Evolutionary conservation across 164 flowering plant genomes (phyloP).

Genomic region (Annona cherimola): DNA sequence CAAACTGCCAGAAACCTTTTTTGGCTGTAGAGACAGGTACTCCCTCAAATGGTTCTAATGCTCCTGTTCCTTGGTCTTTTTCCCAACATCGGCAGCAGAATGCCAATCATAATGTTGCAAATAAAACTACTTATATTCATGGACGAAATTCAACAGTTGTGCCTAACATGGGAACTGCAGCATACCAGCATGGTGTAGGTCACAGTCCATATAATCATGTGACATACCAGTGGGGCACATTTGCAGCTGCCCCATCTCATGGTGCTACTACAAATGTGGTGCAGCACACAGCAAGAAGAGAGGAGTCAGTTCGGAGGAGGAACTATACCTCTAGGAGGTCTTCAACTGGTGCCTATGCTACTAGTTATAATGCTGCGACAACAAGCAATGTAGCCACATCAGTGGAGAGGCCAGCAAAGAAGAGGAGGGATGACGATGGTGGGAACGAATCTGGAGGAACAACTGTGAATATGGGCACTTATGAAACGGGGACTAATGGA

Average conservation of each 20-base stretch:
- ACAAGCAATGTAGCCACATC: slow-evolving; percentile 1
- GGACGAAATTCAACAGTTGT: slow-evolving; percentile 24
- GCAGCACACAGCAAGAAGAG: slow-evolving; percentile 58
- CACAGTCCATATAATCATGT: slow-evolving; percentile 27
- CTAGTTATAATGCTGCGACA: slow-evolving; percentile 13
- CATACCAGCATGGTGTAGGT: slow-evolving; percentile 11
- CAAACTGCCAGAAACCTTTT: slow-evolving; percentile 68
- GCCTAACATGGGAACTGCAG: slow-evolving; percentile 20
- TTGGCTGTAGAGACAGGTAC: slow-evolving; percentile 54
- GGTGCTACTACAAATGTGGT: slow-evolving; percentile 49
- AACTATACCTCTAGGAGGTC: slow-evolving; percentile 32
- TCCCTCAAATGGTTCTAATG: slow-evolving; percentile 26
- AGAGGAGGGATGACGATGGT: slow-evolving; percentile 34
- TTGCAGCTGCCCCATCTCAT: slow-evolving; percentile 31
- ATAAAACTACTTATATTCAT: slow-evolving; percentile 19
- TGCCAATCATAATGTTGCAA: slow-evolving; percentile 22
- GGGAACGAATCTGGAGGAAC: slow-evolving; percentile 11
- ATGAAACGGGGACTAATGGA: slow-evolving; percentile 23
- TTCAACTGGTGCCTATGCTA: slow-evolving; percentile 15
- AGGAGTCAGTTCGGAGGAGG: slow-evolving; percentile 46
- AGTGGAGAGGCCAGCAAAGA: slow-evolving; percentile 32
- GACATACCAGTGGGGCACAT: slow-evolving; percentile 49
- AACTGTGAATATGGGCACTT: slow-evolving; percentile 17
- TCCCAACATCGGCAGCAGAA: slow-evolving; percentile 27
- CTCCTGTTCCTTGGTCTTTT: slow-evolving; percentile 35